A percentile compares a stretch with the other conserved stretches of the same genome.
Conservation (phyloP, 352 stramenopile genomes). For the Pythium scleroteichum region DNA sequence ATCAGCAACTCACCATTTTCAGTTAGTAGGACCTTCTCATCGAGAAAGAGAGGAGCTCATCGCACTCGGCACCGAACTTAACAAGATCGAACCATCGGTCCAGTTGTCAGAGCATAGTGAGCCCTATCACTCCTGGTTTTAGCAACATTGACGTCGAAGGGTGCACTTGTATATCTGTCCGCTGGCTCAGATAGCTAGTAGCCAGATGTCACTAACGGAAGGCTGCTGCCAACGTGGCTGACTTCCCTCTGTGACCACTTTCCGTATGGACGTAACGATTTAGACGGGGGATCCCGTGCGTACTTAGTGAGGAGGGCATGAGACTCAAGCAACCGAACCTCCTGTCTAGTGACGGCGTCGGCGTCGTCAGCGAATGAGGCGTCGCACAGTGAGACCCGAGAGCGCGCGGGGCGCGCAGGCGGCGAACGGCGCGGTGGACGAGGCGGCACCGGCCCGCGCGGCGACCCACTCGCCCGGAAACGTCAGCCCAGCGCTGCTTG, state of each 20-base stretch:
- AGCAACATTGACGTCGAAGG: constrained; percentile 4
- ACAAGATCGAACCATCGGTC: background rate
- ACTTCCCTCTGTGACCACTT: constrained; percentile 10
- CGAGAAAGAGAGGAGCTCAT: constrained; percentile 9
- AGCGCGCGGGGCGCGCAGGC: background rate
- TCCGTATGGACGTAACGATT: constrained; percentile 2
- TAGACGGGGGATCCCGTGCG: background rate
- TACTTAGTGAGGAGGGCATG: constrained; percentile 7
- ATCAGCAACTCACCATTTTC: constrained; percentile 33
- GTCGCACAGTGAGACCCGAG: constrained; percentile 9
- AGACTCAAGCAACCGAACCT: background rate
- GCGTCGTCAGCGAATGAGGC: constrained; percentile 11
- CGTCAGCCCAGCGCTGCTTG: background rate
- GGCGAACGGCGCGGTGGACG: background rate
- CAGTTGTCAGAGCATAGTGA: constrained; percentile 4
- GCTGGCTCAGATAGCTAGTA: background rate
- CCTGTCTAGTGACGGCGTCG: background rate
- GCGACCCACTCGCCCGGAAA: background rate
- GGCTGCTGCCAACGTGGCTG: constrained; percentile 3
- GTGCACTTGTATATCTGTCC: too few species aligned
- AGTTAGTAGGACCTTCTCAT: constrained; percentile 19
- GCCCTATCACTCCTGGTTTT: background rate
- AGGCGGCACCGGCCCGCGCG: background rate
- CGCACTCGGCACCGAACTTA: constrained; percentile 20
- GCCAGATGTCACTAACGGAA: constrained; percentile 15